Evolutionary conservation across 768 basidiomycete genomes (phyloP), one percentile per base, ranked within the genome.

Genomic region (Grammothele lineata): DNA sequence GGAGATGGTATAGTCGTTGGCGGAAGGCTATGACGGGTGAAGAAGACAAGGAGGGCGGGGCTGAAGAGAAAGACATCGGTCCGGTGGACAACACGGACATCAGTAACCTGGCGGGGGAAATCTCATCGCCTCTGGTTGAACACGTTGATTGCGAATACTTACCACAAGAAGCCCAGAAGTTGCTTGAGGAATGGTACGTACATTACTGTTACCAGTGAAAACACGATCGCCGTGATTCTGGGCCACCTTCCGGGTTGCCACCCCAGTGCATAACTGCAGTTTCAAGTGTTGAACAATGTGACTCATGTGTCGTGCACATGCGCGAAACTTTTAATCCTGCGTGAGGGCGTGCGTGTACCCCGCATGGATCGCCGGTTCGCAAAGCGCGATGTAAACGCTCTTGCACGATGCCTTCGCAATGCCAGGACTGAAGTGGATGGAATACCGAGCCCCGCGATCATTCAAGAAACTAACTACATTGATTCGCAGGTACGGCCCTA

Each of bases 1-100:
- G 76, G 40, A 56, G 58, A 18, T 95, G 92, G 92, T 87, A 77
- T 70, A 76, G 76, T 48, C 77, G 80, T 26, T 94, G 87, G 85
- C 66, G 74, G 51, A 79, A 77, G 57, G 89, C 87, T 10, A 84
- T 84, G 59, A 74, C 78, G 0, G 87, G 85, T 23, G 66, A 80
- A 53, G 60, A 71, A 22, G 84, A 85, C 71, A 90, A 87, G 66
- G 74, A 83, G 57, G 85, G 81, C 15, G 61, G 67, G 2, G 60
- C 87, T 25, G 68, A 73, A 25, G 84, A 87, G 62, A 64, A 75
- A 19, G 75, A 84, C 50, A 62, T 91, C 49, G 84, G 83, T 21
- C 79, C 88, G 24, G 80, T 94, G 41, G 80, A 92, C 62, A 94
- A 93, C 64, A 68, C 80, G 18, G 60, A 67, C 14, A 71, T 95